Base-by-base conservation (phyloP, 2,329 filamentous ascomycete genomes). In the Exserohilum rostratum region DNA sequence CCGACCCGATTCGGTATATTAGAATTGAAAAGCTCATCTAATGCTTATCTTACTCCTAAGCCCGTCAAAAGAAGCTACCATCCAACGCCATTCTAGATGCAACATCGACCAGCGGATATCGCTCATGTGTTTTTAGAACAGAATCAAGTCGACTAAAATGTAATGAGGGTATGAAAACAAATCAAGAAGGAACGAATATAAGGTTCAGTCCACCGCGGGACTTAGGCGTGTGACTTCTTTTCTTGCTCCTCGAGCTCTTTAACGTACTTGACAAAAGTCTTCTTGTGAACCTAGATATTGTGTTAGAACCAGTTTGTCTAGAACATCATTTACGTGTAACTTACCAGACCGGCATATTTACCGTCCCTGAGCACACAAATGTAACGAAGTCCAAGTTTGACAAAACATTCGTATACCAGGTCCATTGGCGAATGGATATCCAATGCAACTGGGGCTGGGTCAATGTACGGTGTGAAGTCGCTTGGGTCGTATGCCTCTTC, bases 381-480 rank as follows among this genome's bases (percentile, higher is more conserved):
- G 75, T 96, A 98, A 58, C 95, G 83, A 62, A 99, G 77, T 1
- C 95, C 95, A 7, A 99, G 81, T 77, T 99, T 99, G 46, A 91
- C 90, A 73, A 98, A 99, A 68, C 92, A 93, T 72, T 99, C 95
- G 68, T 96, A 97, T 3, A 97, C 95, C 34, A 99, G 79, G 71
- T 98, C 93, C 85, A 98, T 93, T 0, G 95, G 91, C 0, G 90
- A 95, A 63, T 88, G 86, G 27, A 96, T 90, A 69, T 99, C 95
- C 20, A 99, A 80, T 11, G 93, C 85, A 12, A 99, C 85, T 0
- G 95, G 95, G 2, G 93, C 90, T 13, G 91, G 91, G 71, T 99
- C 95, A 73, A 99, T 96, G 67, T 89, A 97, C 2, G 85, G 87
- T 0, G 92, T 96, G 58, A 98, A 96, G 69, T 98, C 91, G 0